Conservation (phyloP, 2,329 filamentous ascomycete genomes). For the Hymenoscyphus fructigenus region DNA sequence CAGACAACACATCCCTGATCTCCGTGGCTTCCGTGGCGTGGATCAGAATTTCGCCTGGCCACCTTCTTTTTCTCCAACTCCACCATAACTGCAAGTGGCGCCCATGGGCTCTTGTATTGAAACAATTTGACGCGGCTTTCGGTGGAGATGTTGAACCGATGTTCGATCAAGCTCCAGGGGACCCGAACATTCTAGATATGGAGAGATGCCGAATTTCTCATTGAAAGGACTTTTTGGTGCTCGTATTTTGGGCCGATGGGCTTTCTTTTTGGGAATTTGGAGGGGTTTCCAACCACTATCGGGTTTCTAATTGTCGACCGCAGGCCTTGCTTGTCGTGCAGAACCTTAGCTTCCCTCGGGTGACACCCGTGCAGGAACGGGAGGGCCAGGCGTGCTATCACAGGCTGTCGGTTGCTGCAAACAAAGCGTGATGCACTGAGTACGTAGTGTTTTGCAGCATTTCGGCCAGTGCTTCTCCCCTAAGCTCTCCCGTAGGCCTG, state of each 20-base stretch:
- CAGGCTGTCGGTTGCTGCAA: neutral
- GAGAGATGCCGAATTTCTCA: neutral
- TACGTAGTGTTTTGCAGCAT: neutral
- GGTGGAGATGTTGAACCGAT: neutral
- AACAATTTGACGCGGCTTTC: neutral
- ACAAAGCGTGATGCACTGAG: neutral
- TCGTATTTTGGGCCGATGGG: too few species aligned
- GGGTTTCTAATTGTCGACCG: neutral
- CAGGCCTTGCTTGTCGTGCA: neutral
- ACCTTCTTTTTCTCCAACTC: neutral
- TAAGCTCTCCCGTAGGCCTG: neutral
- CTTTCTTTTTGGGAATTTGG: neutral
- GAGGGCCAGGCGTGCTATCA: neutral
- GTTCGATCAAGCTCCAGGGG: neutral
- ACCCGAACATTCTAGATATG: neutral
- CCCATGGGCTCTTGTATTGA: neutral
- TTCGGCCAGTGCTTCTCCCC: neutral
- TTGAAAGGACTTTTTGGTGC: too few species aligned
- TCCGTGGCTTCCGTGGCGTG: neutral
- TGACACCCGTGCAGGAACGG: constrained; percentile 4
- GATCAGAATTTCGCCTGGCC: neutral
- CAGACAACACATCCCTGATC: too few species aligned
- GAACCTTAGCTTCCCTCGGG: neutral
- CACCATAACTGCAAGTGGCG: neutral
- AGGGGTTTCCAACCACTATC: neutral